Base-by-base conservation (phyloP, 257 asterid genomes). In the Craterostigma plantagineum region DNA sequence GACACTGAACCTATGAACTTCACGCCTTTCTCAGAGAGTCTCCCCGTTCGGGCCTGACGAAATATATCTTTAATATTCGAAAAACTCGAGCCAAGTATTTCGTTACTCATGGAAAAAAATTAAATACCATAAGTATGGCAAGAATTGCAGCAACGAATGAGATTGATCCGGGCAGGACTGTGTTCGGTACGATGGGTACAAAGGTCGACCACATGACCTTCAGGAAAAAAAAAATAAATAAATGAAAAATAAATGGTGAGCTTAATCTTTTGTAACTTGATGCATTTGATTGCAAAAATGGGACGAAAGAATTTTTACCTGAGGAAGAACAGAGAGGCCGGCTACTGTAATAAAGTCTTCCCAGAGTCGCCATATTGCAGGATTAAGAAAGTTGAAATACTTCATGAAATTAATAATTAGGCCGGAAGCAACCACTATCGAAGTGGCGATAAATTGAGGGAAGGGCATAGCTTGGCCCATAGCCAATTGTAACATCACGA, bases 121-220 rank as follows among this genome's bases (percentile, higher is more conserved):
- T n/a, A n/a, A n/a, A n/a, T 36, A 9, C 40, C 98, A 79, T 62
- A 50, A 82, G 7, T 53, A 82, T 83, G 33, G 82, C 68, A 16
- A 59, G 16, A 48, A 76, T 15, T 9, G 93, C 79, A 51, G 69
- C 35, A 43, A 52, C 46, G 38, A 76, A 82, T 50, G 91, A 63
- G 38, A 67, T 47, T 13, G 64, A 59, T 46, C 95, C 98, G 8
- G 98, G 98, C 66, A 87, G 65, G 63, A 79, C 45, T 45, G 79
- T 66, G 51, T 76, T 76, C 35, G 95, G 98, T 51, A 87, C 73
- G 48, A 62, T 74, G 3, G 98, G 95, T 63, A 87, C 58, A 52
- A 87, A 82, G 11, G 98, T 87, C 30, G 98, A 87, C 98, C 98
- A 87, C 92, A 82, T 87, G 55, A 90, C 94, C 94, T 90, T 72